A percentile compares a stretch with the other conserved stretches of the same genome.
These are phyloP conservation scores for Lactarius tabidus DNA, from an alignment of 768 basidiomycete genomes.

Conservation along the genomic window DNA sequence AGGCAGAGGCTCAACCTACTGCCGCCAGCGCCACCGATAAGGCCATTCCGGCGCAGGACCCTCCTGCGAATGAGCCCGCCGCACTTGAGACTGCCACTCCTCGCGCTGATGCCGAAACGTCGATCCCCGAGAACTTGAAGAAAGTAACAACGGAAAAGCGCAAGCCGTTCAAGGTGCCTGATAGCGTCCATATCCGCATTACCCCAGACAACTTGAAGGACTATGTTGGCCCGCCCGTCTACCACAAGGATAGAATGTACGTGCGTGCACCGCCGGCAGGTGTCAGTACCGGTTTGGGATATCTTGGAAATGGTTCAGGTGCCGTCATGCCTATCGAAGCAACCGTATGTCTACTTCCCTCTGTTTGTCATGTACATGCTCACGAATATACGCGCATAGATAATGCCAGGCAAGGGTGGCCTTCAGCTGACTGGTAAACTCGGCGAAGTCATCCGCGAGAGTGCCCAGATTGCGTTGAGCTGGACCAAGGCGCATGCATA, in stretches of 20 bases:
- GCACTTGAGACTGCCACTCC: constrained; percentile 29
- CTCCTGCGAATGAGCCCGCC: constrained; percentile 39
- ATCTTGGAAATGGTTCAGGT: constrained; percentile 93
- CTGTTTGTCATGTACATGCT: neutral
- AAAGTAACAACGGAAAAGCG: constrained; percentile 77
- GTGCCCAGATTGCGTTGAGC: constrained; percentile 89
- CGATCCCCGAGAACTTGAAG: constrained; percentile 24
- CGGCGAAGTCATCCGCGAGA: constrained; percentile 96
- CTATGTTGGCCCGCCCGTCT: constrained; percentile 93
- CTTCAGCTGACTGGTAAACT: constrained; percentile 95
- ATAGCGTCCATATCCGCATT: constrained; percentile 72
- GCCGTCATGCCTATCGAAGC: constrained; percentile 98
- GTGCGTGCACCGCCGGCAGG: constrained; percentile 76
- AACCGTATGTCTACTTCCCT: constrained; percentile 51
- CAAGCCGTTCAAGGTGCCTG: constrained; percentile 77
- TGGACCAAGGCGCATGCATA: constrained; percentile 92
- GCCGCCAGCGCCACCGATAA: constrained; percentile 26
- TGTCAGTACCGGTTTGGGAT: constrained; percentile 92
- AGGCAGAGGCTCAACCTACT: constrained; percentile 41
- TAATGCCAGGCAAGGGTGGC: constrained; percentile 93
- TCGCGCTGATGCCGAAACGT: constrained; percentile 19
- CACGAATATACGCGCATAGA: constrained; percentile 40
- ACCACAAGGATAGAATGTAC: constrained; percentile 94
- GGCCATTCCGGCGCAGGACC: constrained; percentile 52
- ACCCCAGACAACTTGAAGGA: constrained; percentile 88